Evolutionary conservation across 805 yeast species (phyloP).

Genomic region (Metschnikowia reukaufii): DNA sequence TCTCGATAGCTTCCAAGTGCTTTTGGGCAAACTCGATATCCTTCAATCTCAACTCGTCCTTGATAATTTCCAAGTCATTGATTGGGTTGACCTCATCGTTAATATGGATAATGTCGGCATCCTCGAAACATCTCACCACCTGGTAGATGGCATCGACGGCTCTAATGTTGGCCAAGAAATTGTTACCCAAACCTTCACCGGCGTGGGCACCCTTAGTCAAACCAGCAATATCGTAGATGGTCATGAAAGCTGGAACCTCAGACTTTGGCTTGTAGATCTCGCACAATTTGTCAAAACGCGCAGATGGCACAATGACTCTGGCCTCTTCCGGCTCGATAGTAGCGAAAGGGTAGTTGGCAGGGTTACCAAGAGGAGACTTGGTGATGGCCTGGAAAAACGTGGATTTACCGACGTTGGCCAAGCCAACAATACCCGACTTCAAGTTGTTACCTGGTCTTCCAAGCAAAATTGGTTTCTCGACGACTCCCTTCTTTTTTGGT

Average conservation of each 20-base stretch:
- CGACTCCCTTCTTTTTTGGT: constrained; percentile 65
- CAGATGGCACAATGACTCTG: constrained; percentile 25
- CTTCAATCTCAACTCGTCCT: constrained; percentile 89
- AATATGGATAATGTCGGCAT: constrained; percentile 95
- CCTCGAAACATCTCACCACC: constrained; percentile 70
- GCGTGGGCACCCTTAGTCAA: constrained; percentile 55
- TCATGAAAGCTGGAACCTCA: constrained; percentile 29
- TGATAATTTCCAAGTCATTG: constrained; percentile 90
- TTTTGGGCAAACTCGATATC: constrained; percentile 94
- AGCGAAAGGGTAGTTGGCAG: constrained; percentile 64
- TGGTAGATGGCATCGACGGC: constrained; percentile 73
- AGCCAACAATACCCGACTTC: constrained; percentile 45
- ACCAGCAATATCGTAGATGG: constrained; percentile 40
- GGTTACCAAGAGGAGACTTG: constrained; percentile 25
- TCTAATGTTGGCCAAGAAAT: constrained; percentile 65
- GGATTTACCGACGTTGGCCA: constrained; percentile 25
- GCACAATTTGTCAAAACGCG: constrained; percentile 28
- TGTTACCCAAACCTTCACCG: constrained; percentile 76
- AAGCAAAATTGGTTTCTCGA: constrained; percentile 70
- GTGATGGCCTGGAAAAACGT: constrained; percentile 27
- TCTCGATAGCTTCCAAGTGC: constrained; percentile 72
- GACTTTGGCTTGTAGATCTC: constrained; percentile 48
- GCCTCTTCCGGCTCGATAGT: constrained; percentile 72
- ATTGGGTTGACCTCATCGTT: constrained; percentile 86
- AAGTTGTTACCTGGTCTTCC: constrained; percentile 41